phyloP scores from a whole-genome alignment of 352 stramenopile species.

The Phytophthora pistaciae region DNA sequence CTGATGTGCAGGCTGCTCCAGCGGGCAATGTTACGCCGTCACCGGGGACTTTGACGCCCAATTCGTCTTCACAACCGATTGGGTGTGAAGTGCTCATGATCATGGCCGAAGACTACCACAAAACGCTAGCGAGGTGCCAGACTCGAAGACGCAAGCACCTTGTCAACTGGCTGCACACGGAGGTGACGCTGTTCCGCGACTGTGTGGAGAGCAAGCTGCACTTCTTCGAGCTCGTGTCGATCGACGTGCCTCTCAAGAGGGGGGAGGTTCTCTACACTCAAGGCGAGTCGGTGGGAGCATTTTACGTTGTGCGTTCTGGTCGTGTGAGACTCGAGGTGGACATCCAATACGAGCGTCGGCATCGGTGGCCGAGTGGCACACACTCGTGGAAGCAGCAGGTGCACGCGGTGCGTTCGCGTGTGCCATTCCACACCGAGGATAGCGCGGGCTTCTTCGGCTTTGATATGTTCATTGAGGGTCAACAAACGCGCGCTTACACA shows the following conservation, averaged over 20 bases:
- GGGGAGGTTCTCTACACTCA: conserved; percentile 70
- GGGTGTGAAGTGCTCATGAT: conserved; percentile 75
- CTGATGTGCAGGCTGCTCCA: conserved; percentile 60
- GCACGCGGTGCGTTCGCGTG: conserved; percentile 56
- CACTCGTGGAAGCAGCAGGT: conserved; percentile 67
- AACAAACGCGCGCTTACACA: conserved; percentile 61
- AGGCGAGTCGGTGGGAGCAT: conserved; percentile 66
- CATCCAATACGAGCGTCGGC: conserved; percentile 74
- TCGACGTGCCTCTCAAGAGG: conserved; percentile 70
- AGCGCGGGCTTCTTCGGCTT: conserved; percentile 69
- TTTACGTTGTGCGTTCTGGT: conserved; percentile 75
- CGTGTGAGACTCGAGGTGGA: conserved; percentile 69
- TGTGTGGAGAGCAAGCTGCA: conserved; percentile 81
- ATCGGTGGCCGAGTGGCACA: conserved; percentile 65
- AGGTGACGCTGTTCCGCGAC: conserved; percentile 73
- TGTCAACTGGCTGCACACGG: conserved; percentile 72
- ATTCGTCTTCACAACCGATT: conserved; percentile 13
- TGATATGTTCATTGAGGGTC: conserved; percentile 73
- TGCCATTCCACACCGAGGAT: conserved; percentile 63
- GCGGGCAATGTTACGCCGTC: conserved; percentile 5
- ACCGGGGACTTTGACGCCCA: conserved; percentile 5
- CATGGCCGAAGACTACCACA: conserved; percentile 77
- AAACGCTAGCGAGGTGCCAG: conserved; percentile 71
- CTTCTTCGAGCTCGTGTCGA: conserved; percentile 82
- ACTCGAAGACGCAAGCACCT: conserved; percentile 71